Evolutionary conservation across 2,329 filamentous ascomycete species (phyloP).

Genomic region (Grosmannia huntii): DNA sequence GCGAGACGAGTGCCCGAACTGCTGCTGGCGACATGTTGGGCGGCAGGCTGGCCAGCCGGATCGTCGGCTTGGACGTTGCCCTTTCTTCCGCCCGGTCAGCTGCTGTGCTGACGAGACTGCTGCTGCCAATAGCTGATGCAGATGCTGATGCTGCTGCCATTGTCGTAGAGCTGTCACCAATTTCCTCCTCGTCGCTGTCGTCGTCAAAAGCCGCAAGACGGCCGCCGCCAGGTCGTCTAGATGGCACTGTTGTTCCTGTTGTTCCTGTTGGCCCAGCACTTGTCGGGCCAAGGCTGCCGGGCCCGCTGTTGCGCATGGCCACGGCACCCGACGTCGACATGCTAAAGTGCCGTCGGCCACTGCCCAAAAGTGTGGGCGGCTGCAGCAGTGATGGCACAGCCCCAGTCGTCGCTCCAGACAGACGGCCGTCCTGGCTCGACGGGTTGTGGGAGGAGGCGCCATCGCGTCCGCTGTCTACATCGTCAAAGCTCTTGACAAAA

Average conservation of each 20-base stretch:
- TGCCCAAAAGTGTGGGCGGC: constrained; percentile 15
- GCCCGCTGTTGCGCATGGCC: constrained; percentile 41
- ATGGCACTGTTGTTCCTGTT: constrained; percentile 19
- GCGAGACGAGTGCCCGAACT: constrained; percentile 45
- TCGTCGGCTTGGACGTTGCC: constrained; percentile 47
- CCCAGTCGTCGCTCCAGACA: neutral
- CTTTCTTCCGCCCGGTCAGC: constrained; percentile 41
- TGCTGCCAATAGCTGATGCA: neutral
- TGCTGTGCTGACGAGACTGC: constrained; percentile 9
- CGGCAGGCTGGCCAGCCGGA: constrained; percentile 48
- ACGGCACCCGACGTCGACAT: constrained; percentile 33
- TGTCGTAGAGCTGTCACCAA: constrained; percentile 19
- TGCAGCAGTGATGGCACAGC: constrained; percentile 13
- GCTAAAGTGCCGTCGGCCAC: constrained; percentile 52
- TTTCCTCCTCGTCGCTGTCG: constrained; percentile 43
- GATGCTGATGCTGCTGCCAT: neutral
- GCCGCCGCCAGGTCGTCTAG: constrained; percentile 15
- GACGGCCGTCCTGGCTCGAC: constrained; percentile 21
- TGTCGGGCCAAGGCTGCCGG: constrained; percentile 44
- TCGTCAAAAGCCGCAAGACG: constrained; percentile 25
- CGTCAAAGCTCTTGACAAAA: constrained; percentile 69
- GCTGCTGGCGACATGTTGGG: constrained; percentile 45
- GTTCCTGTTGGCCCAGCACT: constrained; percentile 14
- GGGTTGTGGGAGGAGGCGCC: constrained; percentile 24
- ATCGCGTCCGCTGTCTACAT: constrained; percentile 45